phyloP scores from a whole-genome alignment of 805 yeast genomes.

The Candida argentea region DNA sequence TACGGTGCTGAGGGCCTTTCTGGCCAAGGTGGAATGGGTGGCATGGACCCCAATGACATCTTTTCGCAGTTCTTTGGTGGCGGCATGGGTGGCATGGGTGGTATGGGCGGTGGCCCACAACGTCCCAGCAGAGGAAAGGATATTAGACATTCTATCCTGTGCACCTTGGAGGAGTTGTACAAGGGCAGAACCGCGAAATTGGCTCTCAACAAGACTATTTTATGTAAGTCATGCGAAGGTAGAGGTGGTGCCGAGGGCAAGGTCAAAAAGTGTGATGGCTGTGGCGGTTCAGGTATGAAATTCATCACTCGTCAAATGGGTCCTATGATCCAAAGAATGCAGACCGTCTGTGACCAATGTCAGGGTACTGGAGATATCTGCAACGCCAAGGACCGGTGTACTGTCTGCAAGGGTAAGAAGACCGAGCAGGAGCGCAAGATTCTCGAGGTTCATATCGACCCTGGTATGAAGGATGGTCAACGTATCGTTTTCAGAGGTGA shows the following conservation, averaged over 20 bases:
- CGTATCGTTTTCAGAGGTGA: conserved; percentile 86
- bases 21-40: conserved; percentile 61
- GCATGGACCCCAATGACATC: conserved; percentile 60
- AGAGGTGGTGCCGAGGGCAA: conserved; percentile 92
- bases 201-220: conserved; percentile 84
- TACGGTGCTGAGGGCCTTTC: conserved; percentile 89
- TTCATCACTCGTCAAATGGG: conserved; percentile 98
- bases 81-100: conserved; percentile 45
- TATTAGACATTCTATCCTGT: conserved; percentile 78
- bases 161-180: conserved; percentile 86
- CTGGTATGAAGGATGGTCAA: conserved; percentile 96
- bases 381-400: conserved; percentile 82
- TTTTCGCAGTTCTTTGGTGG: conserved; percentile 77
- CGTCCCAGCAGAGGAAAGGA: conserved; percentile 84
- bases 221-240: conserved; percentile 87
- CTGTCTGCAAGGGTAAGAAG: conserved; percentile 81
- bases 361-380: conserved; percentile 86
- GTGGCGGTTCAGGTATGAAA: conserved; percentile 89
- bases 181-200: conserved; percentile 90
- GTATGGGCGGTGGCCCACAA: conserved; percentile 55
- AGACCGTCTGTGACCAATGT: conserved; percentile 88
- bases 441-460: conserved; percentile 87
- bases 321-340: conserved; percentile 97
- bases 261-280: conserved; percentile 74
- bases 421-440: conserved; percentile 82